Evolutionary conservation across 805 yeast species (phyloP).

Genomic region (Yarrowia yakushimensis): DNA sequence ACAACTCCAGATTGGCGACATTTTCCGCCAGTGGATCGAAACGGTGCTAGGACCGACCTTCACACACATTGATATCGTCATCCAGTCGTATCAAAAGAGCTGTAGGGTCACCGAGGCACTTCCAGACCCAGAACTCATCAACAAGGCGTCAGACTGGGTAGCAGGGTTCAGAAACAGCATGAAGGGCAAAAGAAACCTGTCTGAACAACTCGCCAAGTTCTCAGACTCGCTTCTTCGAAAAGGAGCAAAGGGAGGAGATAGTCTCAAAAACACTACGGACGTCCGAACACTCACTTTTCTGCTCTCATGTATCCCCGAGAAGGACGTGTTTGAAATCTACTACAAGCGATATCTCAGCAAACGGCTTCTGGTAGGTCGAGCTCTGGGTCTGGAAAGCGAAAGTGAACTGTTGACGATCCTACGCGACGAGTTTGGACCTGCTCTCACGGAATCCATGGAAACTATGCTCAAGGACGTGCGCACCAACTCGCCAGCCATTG

Average conservation of each 20-base stretch:
- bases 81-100: not conserved
- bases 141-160: not conserved
- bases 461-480: conserved; percentile 88
- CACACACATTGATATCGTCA: not conserved
- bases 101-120: not conserved
- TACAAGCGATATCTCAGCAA: conserved; percentile 84
- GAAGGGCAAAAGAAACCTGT: conserved; percentile 26
- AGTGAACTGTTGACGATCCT: conserved; percentile 74
- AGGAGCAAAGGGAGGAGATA: conserved; percentile 28
- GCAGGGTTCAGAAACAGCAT: conserved; percentile 12
- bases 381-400: conserved; percentile 70
- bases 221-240: conserved; percentile 34
- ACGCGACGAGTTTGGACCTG: conserved; percentile 81
- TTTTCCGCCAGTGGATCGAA: conserved; percentile 16
- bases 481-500: conserved; percentile 70
- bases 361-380: conserved; percentile 78
- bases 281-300: conserved; percentile 54
- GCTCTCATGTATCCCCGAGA: conserved; percentile 81
- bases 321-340: conserved; percentile 88
- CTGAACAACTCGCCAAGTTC: conserved; percentile 36
- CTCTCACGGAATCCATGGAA: conserved; percentile 85
- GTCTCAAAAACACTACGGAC: not conserved
- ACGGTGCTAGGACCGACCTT: not conserved
- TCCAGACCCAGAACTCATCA: not conserved
- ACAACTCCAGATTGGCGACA: conserved; percentile 6